Conservation (phyloP, 1,139 yeast species). For the Protomyces pachydermus region DNA sequence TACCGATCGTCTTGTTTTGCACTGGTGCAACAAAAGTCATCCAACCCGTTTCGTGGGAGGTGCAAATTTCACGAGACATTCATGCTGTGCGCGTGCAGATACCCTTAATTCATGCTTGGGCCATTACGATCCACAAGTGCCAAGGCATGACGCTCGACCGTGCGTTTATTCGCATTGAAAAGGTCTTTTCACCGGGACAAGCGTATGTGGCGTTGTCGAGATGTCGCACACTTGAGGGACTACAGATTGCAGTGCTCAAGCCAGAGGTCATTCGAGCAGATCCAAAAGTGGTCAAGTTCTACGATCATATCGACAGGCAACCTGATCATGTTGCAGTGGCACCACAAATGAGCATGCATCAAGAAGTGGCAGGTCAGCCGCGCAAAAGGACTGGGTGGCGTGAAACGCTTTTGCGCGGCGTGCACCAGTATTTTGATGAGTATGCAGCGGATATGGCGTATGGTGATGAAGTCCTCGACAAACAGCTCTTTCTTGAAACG, state of each 20-base stretch:
- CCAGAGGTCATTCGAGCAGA: conserved; percentile 20
- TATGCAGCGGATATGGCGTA: neutral
- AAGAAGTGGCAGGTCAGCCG: neutral
- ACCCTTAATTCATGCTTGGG: conserved; percentile 91
- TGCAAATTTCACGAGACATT: conserved; percentile 50
- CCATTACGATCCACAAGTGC: conserved; percentile 88
- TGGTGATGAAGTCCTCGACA: conserved; percentile 3
- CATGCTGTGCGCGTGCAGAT: conserved; percentile 59
- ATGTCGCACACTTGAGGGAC: conserved; percentile 67
- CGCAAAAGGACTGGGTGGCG: neutral
- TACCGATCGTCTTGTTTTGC: conserved; percentile 58
- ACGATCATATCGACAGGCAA: neutral
- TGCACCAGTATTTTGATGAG: conserved; percentile 1
- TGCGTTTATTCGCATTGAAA: conserved; percentile 71
- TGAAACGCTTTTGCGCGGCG: neutral
- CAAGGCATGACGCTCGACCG: conserved; percentile 90
- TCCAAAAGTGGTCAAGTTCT: conserved; percentile 9
- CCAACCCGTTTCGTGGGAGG: conserved; percentile 66
- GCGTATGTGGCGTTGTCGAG: conserved; percentile 91
- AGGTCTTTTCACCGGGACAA: conserved; percentile 79
- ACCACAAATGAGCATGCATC: neutral
- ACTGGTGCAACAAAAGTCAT: conserved; percentile 1
- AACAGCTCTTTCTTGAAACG: conserved; percentile 9
- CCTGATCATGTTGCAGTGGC: neutral
- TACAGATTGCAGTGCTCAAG: conserved; percentile 71